Evolutionary conservation across 2,329 filamentous ascomycete species (phyloP), one percentile per base, ranked within the genome.

Genomic region (Ceratocystis eucalypticola): DNA sequence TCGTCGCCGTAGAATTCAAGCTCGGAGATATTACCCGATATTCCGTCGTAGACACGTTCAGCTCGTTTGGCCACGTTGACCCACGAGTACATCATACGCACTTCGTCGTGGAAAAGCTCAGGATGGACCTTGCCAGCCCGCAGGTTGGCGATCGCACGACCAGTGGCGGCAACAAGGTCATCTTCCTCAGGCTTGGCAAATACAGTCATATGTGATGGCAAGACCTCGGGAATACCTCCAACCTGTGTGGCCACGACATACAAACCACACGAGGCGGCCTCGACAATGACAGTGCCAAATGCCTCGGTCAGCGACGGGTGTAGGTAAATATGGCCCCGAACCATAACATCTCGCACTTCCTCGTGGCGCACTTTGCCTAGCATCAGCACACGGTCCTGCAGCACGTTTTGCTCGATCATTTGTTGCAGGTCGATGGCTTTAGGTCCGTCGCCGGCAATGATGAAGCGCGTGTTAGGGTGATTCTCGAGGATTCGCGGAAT

Each of bases 61-160:
- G 94, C 97, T 66, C 94, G 88, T 71, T 88, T 84, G 15, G 94
- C 94, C 33, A 99, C 93, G 74, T 99, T 93, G 33, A 89, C 89
- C 94, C 94, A 99, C 1, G 91, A 96, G 77, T 99, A 99, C 94
- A 97, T 97, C 78, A 89, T 89, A 75, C 93, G 91, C 69, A 99
- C 94, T 75, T 97, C 89, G 70, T 96, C 93, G 74, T 99, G 94
- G 73, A 99, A 99, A 53, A 88, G 84, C 74, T 97, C 93, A 0
- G 94, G 96, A 69, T 91, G 86, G 33, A 99, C 88, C 71, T 88
- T 90, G 71, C 92, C 93, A 5, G 88, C 88, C 57, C 93, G 86
- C 66, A 99, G 81, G 37, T 89, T 88, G 0, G 86, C 88, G 69
- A 99, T 97, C 20, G 95, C 94, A 70, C 87, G 88, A 20, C 90